phyloP scores from a whole-genome alignment of 2,329 filamentous ascomycete species.

The Cladosporium oxysporum region DNA sequence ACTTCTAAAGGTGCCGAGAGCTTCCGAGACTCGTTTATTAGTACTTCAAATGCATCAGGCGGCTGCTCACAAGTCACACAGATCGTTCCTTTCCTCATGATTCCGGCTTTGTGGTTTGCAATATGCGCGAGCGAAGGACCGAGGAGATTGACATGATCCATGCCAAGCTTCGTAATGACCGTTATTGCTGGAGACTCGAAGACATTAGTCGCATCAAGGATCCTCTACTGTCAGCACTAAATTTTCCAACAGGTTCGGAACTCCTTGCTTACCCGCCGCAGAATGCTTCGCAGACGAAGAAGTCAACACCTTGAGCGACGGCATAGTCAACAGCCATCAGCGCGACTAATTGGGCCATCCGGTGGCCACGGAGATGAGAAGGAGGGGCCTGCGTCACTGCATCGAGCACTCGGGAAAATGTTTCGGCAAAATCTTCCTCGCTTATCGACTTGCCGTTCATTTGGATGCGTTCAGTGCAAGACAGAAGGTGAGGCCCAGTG shows the following conservation, averaged over 20 bases:
- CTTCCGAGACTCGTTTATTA: background rate
- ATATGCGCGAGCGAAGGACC: conserved; percentile 77
- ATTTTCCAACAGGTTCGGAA: background rate
- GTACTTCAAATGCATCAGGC: background rate
- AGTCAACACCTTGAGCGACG: conserved; percentile 81
- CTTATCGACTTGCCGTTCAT: conserved; percentile 71
- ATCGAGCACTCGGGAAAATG: background rate
- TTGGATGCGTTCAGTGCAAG: conserved; percentile 78
- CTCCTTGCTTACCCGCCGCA: background rate
- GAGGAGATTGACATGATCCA: conserved; percentile 80
- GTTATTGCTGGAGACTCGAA: conserved; percentile 67
- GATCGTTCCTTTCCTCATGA: conserved; percentile 61
- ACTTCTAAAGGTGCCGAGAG: too few relatives aligned
- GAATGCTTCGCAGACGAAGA: conserved; percentile 75
- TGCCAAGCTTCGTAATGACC: conserved; percentile 76
- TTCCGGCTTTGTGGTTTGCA: conserved; percentile 87
- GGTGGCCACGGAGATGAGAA: background rate
- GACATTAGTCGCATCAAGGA: conserved; percentile 77
- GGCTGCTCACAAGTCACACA: background rate
- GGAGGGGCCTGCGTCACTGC: background rate
- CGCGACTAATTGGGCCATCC: background rate
- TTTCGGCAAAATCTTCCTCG: conserved; percentile 36
- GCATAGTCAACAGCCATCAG: conserved; percentile 65
- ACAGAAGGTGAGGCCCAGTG: conserved; percentile 74
- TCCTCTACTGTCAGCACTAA: background rate